These are phyloP conservation scores for Penicillium sp. DNA, from an alignment of 2,329 filamentous ascomycete species.

Conservation along the genomic window DNA sequence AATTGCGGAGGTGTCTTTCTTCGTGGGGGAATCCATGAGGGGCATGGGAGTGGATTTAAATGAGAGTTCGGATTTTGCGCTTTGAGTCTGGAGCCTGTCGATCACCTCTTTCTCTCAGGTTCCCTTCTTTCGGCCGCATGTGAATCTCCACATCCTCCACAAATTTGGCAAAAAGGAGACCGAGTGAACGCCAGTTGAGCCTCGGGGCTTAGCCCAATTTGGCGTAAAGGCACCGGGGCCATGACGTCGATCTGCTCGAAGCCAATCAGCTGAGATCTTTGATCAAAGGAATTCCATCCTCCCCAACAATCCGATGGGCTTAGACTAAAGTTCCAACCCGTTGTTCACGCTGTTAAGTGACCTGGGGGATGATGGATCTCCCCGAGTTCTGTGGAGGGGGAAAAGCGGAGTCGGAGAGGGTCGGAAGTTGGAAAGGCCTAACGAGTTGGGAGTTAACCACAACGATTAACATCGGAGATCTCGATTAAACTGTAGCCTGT, in stretches of 20 bases:
- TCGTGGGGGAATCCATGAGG: not conserved
- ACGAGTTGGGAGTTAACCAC: too few species aligned
- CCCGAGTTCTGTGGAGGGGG: not conserved
- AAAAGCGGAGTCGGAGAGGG: not conserved
- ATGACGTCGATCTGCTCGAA: conserved; percentile 18
- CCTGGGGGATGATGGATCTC: too few species aligned
- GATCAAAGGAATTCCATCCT: conserved; percentile 5
- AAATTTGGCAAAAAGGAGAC: conserved; percentile 17
- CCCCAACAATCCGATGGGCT: conserved; percentile 15
- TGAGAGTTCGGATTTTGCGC: not conserved
- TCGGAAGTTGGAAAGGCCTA: not conserved
- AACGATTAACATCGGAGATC: not conserved
- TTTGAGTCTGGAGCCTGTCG: conserved; percentile 10
- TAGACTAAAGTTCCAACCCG: not conserved
- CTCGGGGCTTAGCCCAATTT: not conserved
- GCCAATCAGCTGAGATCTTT: not conserved
- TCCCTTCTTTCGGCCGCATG: conserved; percentile 17
- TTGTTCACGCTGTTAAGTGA: too few species aligned
- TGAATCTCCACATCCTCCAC: conserved; percentile 24
- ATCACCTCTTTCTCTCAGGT: conserved; percentile 13
- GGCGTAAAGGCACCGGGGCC: conserved; percentile 2
- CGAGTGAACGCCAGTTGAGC: too few species aligned
- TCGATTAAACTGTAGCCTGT: not conserved
- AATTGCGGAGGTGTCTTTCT: too few species aligned
- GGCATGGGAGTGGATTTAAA: conserved; percentile 17